Evolutionary conservation across 495 filamentous ascomycete species (phyloP), one percentile per base, ranked within the genome.

Genomic region (Hypoxylon rickii): DNA sequence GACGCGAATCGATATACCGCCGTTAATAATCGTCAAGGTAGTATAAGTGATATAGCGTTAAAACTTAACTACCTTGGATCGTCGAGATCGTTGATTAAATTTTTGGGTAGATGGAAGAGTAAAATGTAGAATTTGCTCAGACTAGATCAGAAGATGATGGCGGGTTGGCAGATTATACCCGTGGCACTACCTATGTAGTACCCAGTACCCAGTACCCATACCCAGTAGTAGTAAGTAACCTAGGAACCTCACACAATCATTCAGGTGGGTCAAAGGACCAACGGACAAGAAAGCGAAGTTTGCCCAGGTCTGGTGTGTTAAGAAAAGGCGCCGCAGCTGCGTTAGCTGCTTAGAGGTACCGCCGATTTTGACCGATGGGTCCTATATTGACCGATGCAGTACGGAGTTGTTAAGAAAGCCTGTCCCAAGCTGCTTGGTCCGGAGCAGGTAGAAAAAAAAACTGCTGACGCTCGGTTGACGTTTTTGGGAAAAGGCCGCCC

Each of bases 401-500:
- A n/a, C n/a, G n/a, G n/a, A n/a, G n/a, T n/a, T n/a, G n/a, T n/a
- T n/a, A n/a, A n/a, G n/a, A n/a, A n/a, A n/a, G n/a, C n/a, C n/a
- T n/a, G n/a, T n/a, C n/a, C n/a, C n/a, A n/a, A n/a, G n/a, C n/a
- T n/a, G n/a, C n/a, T n/a, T n/a, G n/a, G n/a, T n/a, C n/a, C n/a
- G n/a, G n/a, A n/a, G n/a, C n/a, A n/a, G n/a, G n/a, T n/a, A n/a
- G n/a, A n/a, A n/a, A n/a, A n/a, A n/a, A 47, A 34, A 13, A 6
- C 32, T 6, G 51, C 58, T 61, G 58, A 61, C 58, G 51, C 47
- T 62, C 48, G 52, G 58, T 62, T 62, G 58, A 52, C 58, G 51
- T 21, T 55, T 55, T 40, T 53, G 34, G 51, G 45, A 48, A n/a
- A 46, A 44, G 10, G 16, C 17, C 4, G 16, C 52, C 47, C 52